Evolutionary conservation across 345 rosid species (phyloP).

Genomic region (Ceriops zippeliana): DNA sequence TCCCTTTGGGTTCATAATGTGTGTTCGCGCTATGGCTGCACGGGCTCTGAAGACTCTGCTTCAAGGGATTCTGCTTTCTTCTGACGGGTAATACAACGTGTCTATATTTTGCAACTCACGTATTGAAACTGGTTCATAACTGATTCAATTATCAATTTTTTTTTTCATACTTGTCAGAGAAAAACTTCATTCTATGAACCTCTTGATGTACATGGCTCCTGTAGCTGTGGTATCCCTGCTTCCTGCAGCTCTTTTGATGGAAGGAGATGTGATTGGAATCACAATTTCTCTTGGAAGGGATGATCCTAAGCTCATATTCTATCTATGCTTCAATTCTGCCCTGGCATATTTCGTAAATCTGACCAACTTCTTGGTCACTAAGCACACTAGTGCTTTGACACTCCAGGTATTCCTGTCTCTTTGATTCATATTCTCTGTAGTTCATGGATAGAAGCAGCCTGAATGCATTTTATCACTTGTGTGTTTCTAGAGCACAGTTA

Average conservation of each 20-base stretch:
- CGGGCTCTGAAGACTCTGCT: constrained; percentile 44
- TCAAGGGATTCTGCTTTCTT: constrained; percentile 50
- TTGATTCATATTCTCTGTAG: neutral
- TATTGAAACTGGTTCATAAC: neutral
- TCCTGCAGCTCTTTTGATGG: constrained; percentile 35
- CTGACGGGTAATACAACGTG: constrained; percentile 34
- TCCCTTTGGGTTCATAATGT: constrained; percentile 43
- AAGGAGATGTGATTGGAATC: constrained; percentile 37
- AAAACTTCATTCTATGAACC: constrained; percentile 48
- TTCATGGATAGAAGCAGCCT: neutral
- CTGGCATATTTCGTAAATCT: constrained; percentile 46
- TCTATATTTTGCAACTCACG: neutral
- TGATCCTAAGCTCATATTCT: constrained; percentile 33
- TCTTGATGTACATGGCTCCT: constrained; percentile 52
- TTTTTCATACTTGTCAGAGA: constrained; percentile 23
- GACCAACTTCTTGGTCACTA: constrained; percentile 45
- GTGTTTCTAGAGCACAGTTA: neutral
- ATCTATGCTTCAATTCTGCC: constrained; percentile 39
- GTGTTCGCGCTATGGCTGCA: constrained; percentile 43
- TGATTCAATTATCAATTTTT: neutral
- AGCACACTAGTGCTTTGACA: constrained; percentile 48
- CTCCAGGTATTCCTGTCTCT: constrained; percentile 35
- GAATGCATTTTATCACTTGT: neutral
- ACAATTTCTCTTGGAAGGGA: constrained; percentile 39
- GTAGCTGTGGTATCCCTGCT: constrained; percentile 40